Evolutionary conservation across 179 eudicot genomes (phyloP), one percentile per base, ranked within the genome.

Genomic region (Pouteria campechiana): DNA sequence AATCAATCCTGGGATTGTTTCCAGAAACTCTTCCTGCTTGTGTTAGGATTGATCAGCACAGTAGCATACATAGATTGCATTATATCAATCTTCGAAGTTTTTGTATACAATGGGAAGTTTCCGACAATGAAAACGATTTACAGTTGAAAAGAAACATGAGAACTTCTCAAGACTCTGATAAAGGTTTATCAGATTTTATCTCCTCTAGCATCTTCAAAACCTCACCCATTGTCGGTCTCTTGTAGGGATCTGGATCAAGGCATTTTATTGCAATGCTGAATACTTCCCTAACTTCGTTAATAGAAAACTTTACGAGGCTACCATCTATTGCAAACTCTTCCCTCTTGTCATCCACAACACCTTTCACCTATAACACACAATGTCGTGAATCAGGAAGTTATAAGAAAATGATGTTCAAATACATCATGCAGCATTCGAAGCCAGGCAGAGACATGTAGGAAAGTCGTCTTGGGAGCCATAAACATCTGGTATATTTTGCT

Each of bases 161-260:
- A 17, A 41, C 21, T 27, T 28, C 40, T 48, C 42, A 41, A 38
- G 41, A 48, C 13, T 52, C 38, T 67, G 49, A 53, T 45, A 35
- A 50, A 30, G 52, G 10, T 40, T 57, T 39, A 18, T 66, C 47
- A 28, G 54, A 28, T 40, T 63, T 64, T 20, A 72, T 73, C 34
- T 65, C 72, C 49, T 85, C 95, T 17, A 90, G 68, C 87, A 81
- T 64, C 44, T 66, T 85, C 29, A 81, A 62, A 30, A 76, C 83
- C 45, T 81, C 81, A 28, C 57, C 65, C 93, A 90, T 90, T 20
- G 69, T 56, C 13, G 98, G 90, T 54, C 98, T 81, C 20, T 50
- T 69, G 15, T 58, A 45, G 20, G 89, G 90, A 17, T 85, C 83
- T 22, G 74, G 29, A 41, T 89, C 95, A 25, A 90, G 71, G 69